Percentiles rank a stretch among this genome's conserved stretches.
Evolutionary conservation across 2,329 filamentous ascomycete genomes (phyloP).

Genomic region (Ceratocystis albifundus): DNA sequence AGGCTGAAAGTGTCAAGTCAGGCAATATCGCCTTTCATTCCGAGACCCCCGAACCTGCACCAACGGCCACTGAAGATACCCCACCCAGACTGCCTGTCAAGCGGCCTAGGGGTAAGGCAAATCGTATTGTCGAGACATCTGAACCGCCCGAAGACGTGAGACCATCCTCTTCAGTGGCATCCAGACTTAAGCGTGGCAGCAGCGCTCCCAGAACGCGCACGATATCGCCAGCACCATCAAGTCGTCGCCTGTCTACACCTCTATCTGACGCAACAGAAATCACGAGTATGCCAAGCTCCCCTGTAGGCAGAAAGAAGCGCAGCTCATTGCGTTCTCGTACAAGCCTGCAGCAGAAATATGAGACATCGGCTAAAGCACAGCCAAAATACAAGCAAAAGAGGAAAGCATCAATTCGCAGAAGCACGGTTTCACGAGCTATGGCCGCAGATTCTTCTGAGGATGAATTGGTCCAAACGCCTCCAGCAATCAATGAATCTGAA

Average conservation of each 20-base stretch:
- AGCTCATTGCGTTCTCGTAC: neutral
- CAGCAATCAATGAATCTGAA: neutral
- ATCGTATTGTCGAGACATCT: slow-evolving; percentile 13
- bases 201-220: neutral
- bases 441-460: slow-evolving; percentile 17
- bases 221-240: neutral
- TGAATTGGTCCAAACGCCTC: slow-evolving; percentile 14
- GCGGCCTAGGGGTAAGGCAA: slow-evolving; percentile 11
- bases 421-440: neutral
- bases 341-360: neutral
- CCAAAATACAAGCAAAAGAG: neutral
- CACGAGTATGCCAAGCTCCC: neutral
- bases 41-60: neutral
- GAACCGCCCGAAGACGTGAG: neutral
- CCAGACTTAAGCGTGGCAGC: neutral
- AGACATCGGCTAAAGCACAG: neutral
- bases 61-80: slow-evolving; percentile 9
- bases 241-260: slow-evolving; percentile 6
- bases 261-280: neutral
- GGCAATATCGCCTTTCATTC: neutral
- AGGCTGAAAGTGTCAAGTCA: neutral
- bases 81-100: slow-evolving; percentile 3
- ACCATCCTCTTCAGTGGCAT: neutral
- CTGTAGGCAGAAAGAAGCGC: neutral
- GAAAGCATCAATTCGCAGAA: neutral